A percentile compares a stretch with the other conserved stretches of the same genome.
Evolutionary conservation across 2,329 filamentous ascomycete species (phyloP).

Genomic region (Aspergillus thermomutatus): DNA sequence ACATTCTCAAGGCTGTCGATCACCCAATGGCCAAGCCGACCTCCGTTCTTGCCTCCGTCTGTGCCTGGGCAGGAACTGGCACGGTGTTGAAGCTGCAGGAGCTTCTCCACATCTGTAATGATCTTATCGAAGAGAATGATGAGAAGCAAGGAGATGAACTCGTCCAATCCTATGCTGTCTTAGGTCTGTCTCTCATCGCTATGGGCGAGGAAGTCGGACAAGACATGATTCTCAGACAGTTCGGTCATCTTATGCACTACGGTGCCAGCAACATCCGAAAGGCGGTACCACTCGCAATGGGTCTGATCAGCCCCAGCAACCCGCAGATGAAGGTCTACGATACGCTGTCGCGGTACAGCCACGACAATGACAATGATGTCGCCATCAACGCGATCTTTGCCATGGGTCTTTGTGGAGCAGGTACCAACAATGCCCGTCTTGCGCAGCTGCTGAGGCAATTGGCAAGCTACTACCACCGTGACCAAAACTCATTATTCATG

Average conservation of each 20-base stretch:
- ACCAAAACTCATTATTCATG: constrained; percentile 97
- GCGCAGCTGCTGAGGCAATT: constrained; percentile 92
- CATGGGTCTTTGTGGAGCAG: constrained; percentile 94
- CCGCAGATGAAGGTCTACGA: constrained; percentile 99
- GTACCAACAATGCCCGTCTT: constrained; percentile 95
- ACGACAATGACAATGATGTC: constrained; percentile 98
- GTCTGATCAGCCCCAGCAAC: constrained; percentile 93
- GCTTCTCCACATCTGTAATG: constrained; percentile 95
- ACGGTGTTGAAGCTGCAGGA: constrained; percentile 97
- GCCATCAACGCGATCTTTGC: constrained; percentile 98
- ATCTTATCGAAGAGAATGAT: constrained; percentile 90
- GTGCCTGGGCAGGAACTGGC: constrained; percentile 95
- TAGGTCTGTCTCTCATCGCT: constrained; percentile 88
- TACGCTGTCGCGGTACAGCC: constrained; percentile 92
- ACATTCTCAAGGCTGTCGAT: constrained; percentile 94
- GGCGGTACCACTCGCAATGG: constrained; percentile 94
- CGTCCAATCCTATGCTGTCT: constrained; percentile 90
- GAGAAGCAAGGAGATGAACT: constrained; percentile 95
- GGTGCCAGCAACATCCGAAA: constrained; percentile 96
- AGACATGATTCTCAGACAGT: constrained; percentile 97
- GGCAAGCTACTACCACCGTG: constrained; percentile 96
- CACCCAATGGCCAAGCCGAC: constrained; percentile 98
- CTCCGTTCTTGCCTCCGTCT: constrained; percentile 89
- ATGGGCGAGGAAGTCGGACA: constrained; percentile 99
- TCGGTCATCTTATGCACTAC: constrained; percentile 98